Evolutionary conservation across 1,284 basidiomycete genomes (phyloP).

Genomic region (Microbotryum violaceum): DNA sequence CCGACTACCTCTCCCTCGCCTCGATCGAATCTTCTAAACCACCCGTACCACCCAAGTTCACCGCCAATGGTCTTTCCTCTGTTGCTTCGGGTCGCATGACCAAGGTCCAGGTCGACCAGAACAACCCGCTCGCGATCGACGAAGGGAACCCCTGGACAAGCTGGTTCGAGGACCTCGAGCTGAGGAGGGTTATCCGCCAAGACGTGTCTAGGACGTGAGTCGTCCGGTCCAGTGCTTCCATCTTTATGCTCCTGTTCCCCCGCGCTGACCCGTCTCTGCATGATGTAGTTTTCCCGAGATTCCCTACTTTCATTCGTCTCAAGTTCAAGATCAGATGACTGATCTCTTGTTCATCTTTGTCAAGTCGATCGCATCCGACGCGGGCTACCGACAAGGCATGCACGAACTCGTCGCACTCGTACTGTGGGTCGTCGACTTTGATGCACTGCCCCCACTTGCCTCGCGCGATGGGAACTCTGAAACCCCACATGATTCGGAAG

Average conservation of each 20-base stretch:
- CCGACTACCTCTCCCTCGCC: slow-evolving; percentile 10
- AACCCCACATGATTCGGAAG: neutral
- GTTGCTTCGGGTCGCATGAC: neutral
- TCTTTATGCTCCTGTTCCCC: neutral
- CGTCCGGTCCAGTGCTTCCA: neutral
- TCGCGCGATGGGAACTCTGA: slow-evolving; percentile 41
- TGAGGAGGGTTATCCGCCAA: slow-evolving; percentile 75
- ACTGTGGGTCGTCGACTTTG: slow-evolving; percentile 70
- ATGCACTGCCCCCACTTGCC: slow-evolving; percentile 50
- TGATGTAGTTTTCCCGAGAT: slow-evolving; percentile 73
- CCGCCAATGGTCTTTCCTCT: neutral
- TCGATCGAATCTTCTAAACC: neutral
- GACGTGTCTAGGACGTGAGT: slow-evolving; percentile 85
- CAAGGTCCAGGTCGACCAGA: slow-evolving; percentile 49
- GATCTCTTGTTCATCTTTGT: slow-evolving; percentile 78
- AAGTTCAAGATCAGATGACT: slow-evolving; percentile 68
- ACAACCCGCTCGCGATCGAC: slow-evolving; percentile 80
- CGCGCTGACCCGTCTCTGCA: neutral
- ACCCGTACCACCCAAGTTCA: neutral
- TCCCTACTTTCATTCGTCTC: slow-evolving; percentile 66
- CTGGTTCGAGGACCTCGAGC: slow-evolving; percentile 79
- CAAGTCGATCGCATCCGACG: slow-evolving; percentile 56
- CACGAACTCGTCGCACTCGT: slow-evolving; percentile 84
- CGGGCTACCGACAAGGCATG: slow-evolving; percentile 93
- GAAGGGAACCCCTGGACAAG: slow-evolving; percentile 86